Percentiles rank a stretch among this genome's conserved stretches.
Conservation (phyloP, 306 rosid genomes). For the Clitoria ternatea region DNA sequence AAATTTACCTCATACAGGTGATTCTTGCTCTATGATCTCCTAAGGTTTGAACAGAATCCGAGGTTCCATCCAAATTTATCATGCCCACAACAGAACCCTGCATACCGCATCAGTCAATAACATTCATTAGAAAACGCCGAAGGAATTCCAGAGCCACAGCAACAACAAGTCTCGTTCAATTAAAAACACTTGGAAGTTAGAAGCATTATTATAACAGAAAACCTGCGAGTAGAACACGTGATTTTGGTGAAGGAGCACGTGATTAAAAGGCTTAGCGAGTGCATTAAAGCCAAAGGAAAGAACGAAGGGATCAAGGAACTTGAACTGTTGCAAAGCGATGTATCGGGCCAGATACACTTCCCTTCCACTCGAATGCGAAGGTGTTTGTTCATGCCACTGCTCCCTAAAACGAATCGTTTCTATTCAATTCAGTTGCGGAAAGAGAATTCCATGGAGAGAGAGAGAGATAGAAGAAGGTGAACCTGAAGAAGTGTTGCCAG, state of each 20-base stretch:
- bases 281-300: background rate
- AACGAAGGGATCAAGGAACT: constrained; percentile 51
- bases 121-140: constrained; percentile 10
- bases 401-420: constrained; percentile 22
- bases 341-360: constrained; percentile 49
- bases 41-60: background rate
- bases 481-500: constrained; percentile 69
- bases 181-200: background rate
- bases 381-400: constrained; percentile 43
- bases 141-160: background rate
- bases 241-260: constrained; percentile 40
- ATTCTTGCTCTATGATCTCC: constrained; percentile 68
- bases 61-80: constrained; percentile 21
- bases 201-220: background rate
- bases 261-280: constrained; percentile 27
- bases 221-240: constrained; percentile 44
- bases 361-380: constrained; percentile 40
- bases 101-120: constrained; percentile 7
- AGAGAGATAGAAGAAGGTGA: background rate
- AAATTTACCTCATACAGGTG: constrained; percentile 64
- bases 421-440: background rate
- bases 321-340: constrained; percentile 49
- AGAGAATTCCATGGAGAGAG: background rate
- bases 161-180: background rate
- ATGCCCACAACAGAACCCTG: constrained; percentile 54